Conservation (phyloP, 257 asterid species). For the Coffea eugenioides region DNA sequence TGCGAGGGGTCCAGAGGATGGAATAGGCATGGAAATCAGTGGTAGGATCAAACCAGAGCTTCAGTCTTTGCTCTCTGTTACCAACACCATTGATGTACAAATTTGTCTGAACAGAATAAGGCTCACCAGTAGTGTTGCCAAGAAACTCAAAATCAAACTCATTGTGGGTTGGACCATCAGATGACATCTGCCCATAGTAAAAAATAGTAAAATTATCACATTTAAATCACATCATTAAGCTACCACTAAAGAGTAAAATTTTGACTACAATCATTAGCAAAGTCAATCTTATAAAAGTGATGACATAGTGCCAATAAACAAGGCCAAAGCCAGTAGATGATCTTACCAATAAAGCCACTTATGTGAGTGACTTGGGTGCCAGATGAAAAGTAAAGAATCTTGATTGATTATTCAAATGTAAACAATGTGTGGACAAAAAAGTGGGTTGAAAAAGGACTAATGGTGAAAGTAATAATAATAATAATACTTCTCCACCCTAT, state of each 20-base stretch:
- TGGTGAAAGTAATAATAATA: not conserved
- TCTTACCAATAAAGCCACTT: conserved; percentile 5
- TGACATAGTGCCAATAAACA: not conserved
- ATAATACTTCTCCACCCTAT: not conserved
- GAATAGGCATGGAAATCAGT: conserved; percentile 77
- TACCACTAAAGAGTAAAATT: not conserved
- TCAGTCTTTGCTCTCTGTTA: conserved; percentile 77
- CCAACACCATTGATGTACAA: conserved; percentile 83
- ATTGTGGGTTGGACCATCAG: conserved; percentile 74
- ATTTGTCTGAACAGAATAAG: conserved; percentile 79
- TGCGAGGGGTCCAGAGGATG: conserved; percentile 67
- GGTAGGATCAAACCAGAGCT: conserved; percentile 91
- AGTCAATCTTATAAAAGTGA: not conserved
- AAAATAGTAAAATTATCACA: not conserved
- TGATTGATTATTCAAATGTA: not conserved
- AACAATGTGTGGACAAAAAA: conserved; percentile 1
- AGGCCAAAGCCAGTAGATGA: conserved; percentile 1
- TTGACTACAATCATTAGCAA: not conserved
- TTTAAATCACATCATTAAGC: too few relatives aligned
- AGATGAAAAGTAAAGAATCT: not conserved
- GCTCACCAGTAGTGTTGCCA: conserved; percentile 85
- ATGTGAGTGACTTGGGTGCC: conserved; percentile 2
- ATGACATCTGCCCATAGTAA: conserved; percentile 66
- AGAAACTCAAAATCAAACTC: conserved; percentile 90
- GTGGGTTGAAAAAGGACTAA: conserved; percentile 10